Conservation (phyloP, 371 early-diverging fungal species). For the Blastocladiella emersonii region DNA sequence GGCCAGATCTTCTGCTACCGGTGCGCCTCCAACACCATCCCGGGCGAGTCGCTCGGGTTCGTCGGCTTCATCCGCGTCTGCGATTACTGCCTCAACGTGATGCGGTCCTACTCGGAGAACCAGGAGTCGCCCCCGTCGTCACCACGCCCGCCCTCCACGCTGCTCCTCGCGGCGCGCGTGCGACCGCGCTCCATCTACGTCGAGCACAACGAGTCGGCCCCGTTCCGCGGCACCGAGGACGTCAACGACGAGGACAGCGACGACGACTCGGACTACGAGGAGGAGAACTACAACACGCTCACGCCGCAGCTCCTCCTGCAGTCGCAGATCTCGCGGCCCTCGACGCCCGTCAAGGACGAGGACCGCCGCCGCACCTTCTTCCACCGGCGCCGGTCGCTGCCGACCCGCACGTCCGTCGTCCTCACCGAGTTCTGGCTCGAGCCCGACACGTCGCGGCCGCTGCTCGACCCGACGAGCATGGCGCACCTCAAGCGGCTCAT, state of each 20-base stretch:
- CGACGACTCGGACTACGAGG: not conserved
- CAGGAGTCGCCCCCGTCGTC: conserved; percentile 13
- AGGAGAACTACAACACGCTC: not conserved
- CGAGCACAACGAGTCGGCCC: not conserved
- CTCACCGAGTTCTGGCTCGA: not conserved
- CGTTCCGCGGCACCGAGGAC: not conserved
- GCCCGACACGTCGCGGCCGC: not conserved
- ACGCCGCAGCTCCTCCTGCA: not conserved
- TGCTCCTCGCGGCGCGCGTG: not conserved
- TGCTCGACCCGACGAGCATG: not conserved
- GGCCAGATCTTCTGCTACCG: conserved; percentile 67
- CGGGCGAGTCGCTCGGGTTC: conserved; percentile 53
- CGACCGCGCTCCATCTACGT: not conserved
- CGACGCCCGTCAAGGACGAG: not conserved
- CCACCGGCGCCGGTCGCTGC: not conserved
- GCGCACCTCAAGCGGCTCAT: conserved; percentile 3
- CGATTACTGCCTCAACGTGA: conserved; percentile 48
- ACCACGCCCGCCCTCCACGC: conserved; percentile 8
- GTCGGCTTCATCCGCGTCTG: conserved; percentile 63
- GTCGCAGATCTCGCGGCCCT: not conserved
- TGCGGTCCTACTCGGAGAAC: conserved; percentile 29
- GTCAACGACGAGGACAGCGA: not conserved
- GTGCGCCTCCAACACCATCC: conserved; percentile 60
- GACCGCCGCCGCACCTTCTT: not conserved
- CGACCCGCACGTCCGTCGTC: no score